Base-by-base conservation (phyloP, 1,284 basidiomycete species). In the Boletus semigastroideus region DNA sequence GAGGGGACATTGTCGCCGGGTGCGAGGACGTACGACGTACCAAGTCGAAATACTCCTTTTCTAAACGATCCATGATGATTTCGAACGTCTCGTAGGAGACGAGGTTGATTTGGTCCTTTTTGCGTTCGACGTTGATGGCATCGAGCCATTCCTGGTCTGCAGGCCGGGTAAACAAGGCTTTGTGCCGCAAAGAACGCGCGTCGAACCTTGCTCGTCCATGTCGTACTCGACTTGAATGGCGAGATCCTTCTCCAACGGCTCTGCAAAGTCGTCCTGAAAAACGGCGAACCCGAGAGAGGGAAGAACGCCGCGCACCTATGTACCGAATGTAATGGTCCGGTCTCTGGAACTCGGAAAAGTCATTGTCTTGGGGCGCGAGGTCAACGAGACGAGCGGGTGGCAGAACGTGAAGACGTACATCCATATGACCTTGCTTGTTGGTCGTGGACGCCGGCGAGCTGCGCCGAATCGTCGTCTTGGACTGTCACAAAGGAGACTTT, bases 31-130 rank as follows among this genome's bases (percentile, higher is more conserved):
- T 14, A 10, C 36, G n/a, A 69, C 84, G 59, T 54, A 95, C 94
- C 69, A 99, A 73, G 63, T 95, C 90, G 65, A 98, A 99, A 93
- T 94, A 99, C 70, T 99, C 97, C 75, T 99, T 99, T 75, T 99
- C 97, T 55, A 99, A 73, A 54, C 92, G 84, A 72, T 99, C 97
- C 84, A 99, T 94, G 61, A 98, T 82, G 55, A 99, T 89, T 72
- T 99, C 97, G 54, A 99, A 98, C 1, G 84, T 74, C 68, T 99
- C 96, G 67, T 89, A 92, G 0, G 86, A 77, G 51, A 95, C 84
- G 31, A 74, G 76, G 59, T 89, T 88, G 30, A 87, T 67, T 53
- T 92, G 86, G 30, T 90, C 85, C 59, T 86, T 88, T 70, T 82
- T 87, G 27, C 97, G 79, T 53, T 98, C 93, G 8, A 71, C 64